Percentiles rank a stretch among this genome's conserved stretches.
These are phyloP conservation scores for Scedosporium minutisporum DNA, from an alignment of 2,329 filamentous ascomycete species.

Conservation along the genomic window DNA sequence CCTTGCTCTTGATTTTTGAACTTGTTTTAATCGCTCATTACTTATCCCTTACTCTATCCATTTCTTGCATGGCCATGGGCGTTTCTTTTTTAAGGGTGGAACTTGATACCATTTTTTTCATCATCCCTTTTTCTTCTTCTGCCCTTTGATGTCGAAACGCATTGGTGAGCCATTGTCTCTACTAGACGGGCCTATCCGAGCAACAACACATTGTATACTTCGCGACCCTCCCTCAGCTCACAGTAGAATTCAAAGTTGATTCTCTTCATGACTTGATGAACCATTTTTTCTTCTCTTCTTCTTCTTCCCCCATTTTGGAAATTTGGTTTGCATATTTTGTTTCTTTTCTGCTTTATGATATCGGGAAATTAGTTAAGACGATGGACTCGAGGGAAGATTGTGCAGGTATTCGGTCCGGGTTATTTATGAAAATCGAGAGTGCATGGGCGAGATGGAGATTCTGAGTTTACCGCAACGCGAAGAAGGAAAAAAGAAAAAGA, in stretches of 20 bases:
- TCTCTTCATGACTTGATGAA: neutral
- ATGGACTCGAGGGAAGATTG: neutral
- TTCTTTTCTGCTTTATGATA: neutral
- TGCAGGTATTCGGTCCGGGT: neutral
- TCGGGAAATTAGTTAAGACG: neutral
- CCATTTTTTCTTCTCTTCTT: slow-evolving; percentile 2
- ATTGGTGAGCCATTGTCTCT: neutral
- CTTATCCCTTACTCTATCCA: slow-evolving; percentile 6
- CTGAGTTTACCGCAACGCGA: neutral
- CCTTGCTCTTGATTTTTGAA: neutral
- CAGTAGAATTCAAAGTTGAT: neutral
- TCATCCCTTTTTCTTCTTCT: slow-evolving; percentile 10
- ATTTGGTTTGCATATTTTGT: slow-evolving; percentile 2
- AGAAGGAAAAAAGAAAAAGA: neutral
- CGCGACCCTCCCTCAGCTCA: slow-evolving; percentile 11
- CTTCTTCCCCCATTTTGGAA: neutral
- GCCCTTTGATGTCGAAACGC: slow-evolving; percentile 12
- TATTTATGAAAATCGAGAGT: too few species aligned
- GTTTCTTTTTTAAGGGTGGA: slow-evolving; percentile 13
- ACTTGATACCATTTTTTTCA: neutral
- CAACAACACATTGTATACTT: slow-evolving; percentile 10
- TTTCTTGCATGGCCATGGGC: slow-evolving; percentile 31
- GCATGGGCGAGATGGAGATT: too few species aligned
- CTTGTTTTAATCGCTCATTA: neutral
- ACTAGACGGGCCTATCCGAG: neutral